Evolutionary conservation across 2,329 filamentous ascomycete species (phyloP).

Genomic region (Trichoderma atrobrunneum): DNA sequence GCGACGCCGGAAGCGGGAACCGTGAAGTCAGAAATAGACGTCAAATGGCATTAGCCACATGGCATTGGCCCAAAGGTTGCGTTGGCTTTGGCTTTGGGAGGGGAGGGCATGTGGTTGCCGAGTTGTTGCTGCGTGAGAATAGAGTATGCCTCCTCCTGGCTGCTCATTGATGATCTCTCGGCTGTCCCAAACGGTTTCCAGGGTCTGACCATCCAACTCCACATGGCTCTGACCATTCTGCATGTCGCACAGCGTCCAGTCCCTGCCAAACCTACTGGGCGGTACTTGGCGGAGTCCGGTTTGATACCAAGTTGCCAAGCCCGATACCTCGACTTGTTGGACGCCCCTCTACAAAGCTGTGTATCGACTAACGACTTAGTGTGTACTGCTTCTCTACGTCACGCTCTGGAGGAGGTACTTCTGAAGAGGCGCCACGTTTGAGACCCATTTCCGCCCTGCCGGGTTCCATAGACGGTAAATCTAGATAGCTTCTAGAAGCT

Average conservation of each 20-base stretch:
- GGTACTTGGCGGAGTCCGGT: neutral
- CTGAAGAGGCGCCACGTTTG: neutral
- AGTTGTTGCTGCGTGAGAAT: neutral
- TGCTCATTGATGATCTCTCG: neutral
- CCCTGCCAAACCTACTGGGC: neutral
- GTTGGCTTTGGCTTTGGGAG: neutral
- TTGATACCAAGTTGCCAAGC: neutral
- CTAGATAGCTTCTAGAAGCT: slow-evolving; percentile 20
- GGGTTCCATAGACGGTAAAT: slow-evolving; percentile 7
- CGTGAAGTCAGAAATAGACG: neutral
- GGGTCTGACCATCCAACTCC: slow-evolving; percentile 3
- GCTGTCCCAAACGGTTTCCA: neutral
- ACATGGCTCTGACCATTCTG: neutral
- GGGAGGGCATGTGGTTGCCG: neutral
- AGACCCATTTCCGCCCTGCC: slow-evolving; percentile 14
- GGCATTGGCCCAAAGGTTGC: neutral
- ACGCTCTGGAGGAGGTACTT: slow-evolving; percentile 6
- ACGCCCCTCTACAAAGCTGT: slow-evolving; percentile 5
- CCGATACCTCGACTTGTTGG: neutral
- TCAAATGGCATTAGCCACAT: neutral
- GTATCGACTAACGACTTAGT: neutral
- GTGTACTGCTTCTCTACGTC: slow-evolving; percentile 2
- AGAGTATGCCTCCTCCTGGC: neutral
- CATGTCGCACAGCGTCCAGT: slow-evolving; percentile 7
- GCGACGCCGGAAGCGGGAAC: neutral